A percentile compares a stretch with the other conserved stretches of the same genome.
Conservation (phyloP, 1,284 basidiomycete genomes). For the Microstroma glucosiphilum region DNA sequence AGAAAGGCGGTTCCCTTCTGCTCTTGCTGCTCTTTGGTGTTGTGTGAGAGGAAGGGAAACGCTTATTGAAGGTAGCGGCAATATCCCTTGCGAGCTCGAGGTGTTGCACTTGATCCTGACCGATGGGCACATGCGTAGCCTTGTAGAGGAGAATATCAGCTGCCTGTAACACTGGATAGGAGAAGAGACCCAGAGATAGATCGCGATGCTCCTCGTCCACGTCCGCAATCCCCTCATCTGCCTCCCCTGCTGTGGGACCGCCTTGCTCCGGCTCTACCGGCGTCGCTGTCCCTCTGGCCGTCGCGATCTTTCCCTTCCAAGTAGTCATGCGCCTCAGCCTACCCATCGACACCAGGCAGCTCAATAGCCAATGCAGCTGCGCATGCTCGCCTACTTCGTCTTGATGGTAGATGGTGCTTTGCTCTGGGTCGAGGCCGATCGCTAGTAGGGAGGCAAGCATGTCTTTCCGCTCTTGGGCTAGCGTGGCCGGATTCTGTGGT, state of each 20-base stretch:
- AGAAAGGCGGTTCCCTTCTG: background rate
- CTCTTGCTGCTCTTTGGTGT: conserved; percentile 47
- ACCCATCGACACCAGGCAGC: conserved; percentile 75
- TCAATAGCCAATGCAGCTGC: conserved; percentile 86
- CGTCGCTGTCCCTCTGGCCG: background rate
- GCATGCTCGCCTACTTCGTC: conserved; percentile 78
- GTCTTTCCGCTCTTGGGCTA: conserved; percentile 56
- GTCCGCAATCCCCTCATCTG: background rate
- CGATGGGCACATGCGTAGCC: conserved; percentile 86
- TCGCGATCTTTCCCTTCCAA: conserved; percentile 64
- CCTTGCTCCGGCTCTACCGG: background rate
- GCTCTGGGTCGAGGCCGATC: conserved; percentile 71
- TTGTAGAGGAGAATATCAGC: conserved; percentile 88
- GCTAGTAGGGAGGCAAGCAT: conserved; percentile 79
- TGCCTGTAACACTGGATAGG: conserved; percentile 87
- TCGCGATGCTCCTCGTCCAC: conserved; percentile 52
- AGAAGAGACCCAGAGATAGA: conserved; percentile 76
- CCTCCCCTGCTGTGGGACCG: conserved; percentile 31
- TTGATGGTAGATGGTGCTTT: conserved; percentile 77
- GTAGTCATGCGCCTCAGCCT: conserved; percentile 84
- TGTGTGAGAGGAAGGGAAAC: conserved; percentile 68
- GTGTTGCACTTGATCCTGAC: conserved; percentile 91
- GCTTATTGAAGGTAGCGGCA: conserved; percentile 74
- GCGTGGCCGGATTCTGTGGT: conserved; percentile 28
- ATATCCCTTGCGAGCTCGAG: conserved; percentile 79